Evolutionary conservation across 345 rosid genomes (phyloP).

Genomic region (Durio zibethinus): DNA sequence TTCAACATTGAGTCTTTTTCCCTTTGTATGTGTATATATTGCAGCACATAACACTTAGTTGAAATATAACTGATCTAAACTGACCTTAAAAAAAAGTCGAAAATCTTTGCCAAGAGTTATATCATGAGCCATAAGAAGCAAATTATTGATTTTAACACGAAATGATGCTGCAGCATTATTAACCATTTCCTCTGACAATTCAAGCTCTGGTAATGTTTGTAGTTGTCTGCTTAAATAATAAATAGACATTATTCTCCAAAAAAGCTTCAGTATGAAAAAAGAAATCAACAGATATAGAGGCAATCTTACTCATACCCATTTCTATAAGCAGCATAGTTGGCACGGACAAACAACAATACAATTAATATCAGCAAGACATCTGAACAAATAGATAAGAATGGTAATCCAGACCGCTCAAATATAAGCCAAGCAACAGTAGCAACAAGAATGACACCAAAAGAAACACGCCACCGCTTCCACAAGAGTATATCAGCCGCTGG

Average conservation of each 20-base stretch:
- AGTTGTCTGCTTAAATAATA: constrained; percentile 24
- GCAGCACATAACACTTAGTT: background rate
- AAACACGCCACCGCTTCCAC: constrained; percentile 64
- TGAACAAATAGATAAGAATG: constrained; percentile 76
- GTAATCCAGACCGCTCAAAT: constrained; percentile 72
- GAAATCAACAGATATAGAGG: background rate
- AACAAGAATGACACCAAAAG: constrained; percentile 60
- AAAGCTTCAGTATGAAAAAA: background rate
- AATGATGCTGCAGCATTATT: constrained; percentile 71
- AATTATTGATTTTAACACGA: constrained; percentile 65
- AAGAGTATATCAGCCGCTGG: constrained; percentile 74
- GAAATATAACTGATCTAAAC: background rate
- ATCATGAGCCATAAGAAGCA: constrained; percentile 88
- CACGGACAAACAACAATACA: constrained; percentile 46
- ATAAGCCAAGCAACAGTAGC: constrained; percentile 87
- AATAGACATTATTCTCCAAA: background rate
- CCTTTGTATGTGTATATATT: background rate
- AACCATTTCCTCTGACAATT: constrained; percentile 84
- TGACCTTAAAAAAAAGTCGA: constrained; percentile 71
- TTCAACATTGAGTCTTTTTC: background rate
- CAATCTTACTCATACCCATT: constrained; percentile 41
- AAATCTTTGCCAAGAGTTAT: constrained; percentile 82
- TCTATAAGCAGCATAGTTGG: constrained; percentile 56
- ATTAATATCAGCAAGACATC: constrained; percentile 68
- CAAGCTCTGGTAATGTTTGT: constrained; percentile 61